A percentile compares a stretch with the other conserved stretches of the same genome.
These are phyloP conservation scores for Pelargonium australe DNA, from an alignment of 441 rosid genomes.

Conservation along the genomic window DNA sequence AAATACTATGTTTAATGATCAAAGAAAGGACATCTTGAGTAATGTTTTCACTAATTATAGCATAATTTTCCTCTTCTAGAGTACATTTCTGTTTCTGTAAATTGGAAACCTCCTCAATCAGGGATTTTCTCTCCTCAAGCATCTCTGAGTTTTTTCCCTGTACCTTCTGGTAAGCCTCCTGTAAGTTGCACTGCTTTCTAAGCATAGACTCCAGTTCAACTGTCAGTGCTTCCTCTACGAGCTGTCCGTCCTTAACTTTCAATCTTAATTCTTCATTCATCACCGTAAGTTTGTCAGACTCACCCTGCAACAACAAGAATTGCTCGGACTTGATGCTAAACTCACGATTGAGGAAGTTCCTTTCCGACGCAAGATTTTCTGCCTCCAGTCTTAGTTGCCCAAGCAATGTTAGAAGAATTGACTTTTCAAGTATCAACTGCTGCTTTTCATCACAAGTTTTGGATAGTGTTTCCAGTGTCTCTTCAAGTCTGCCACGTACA, in stretches of 20 bases:
- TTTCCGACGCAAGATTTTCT: conserved; percentile 42
- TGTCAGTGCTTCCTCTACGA: conserved; percentile 50
- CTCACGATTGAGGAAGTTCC: conserved; percentile 40
- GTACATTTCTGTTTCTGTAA: conserved; percentile 42
- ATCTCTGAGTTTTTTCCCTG: conserved; percentile 45
- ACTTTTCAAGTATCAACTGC: conserved; percentile 42
- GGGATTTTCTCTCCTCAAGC: conserved; percentile 40
- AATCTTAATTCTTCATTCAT: conserved; percentile 46
- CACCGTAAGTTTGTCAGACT: conserved; percentile 35
- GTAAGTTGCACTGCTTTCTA: conserved; percentile 39
- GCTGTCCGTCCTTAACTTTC: conserved; percentile 42
- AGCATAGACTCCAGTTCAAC: conserved; percentile 45
- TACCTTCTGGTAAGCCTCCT: conserved; percentile 36
- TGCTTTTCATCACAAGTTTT: conserved; percentile 56
- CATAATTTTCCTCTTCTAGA: conserved; percentile 55
- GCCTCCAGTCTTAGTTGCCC: conserved; percentile 59
- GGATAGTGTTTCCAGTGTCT: conserved; percentile 43
- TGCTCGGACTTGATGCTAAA: conserved; percentile 39
- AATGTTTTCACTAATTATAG: conserved; percentile 40
- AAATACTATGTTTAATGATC: conserved; percentile 41
- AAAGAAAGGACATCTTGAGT: conserved; percentile 50
- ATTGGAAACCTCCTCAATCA: conserved; percentile 36
- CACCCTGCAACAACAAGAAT: conserved; percentile 38
- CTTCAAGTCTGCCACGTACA: conserved; percentile 43
- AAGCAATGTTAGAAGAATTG: conserved; percentile 54